phyloP scores from a whole-genome alignment of 2,329 filamentous ascomycete species.

The Penicillium sp. region DNA sequence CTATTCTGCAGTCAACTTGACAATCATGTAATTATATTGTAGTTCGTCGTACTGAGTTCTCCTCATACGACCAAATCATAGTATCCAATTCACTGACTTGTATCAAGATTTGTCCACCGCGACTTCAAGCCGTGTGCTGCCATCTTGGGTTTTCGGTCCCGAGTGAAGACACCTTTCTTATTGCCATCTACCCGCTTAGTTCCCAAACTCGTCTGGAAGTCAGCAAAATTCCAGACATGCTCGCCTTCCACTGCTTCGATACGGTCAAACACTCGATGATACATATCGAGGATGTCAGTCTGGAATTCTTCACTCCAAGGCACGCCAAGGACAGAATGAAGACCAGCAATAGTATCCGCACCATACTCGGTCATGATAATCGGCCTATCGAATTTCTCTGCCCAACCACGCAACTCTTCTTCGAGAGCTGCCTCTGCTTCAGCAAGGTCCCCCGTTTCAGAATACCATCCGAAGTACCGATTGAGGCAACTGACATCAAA shows the following conservation, averaged over 20 bases:
- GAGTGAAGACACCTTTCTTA: constrained; percentile 5
- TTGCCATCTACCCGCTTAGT: not conserved
- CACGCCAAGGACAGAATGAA: constrained; percentile 26
- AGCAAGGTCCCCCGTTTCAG: constrained; percentile 22
- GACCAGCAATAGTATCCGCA: constrained; percentile 28
- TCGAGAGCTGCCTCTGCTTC: constrained; percentile 24
- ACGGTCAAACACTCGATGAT: constrained; percentile 31
- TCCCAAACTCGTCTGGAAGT: constrained; percentile 2
- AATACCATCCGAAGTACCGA: constrained; percentile 33
- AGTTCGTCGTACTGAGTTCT: not conserved
- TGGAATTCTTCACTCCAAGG: constrained; percentile 35
- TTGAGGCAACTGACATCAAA: constrained; percentile 33
- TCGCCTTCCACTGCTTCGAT: constrained; percentile 30
- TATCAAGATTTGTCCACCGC: not conserved
- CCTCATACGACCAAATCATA: too few relatives aligned
- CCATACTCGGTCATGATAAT: constrained; percentile 35
- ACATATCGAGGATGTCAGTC: constrained; percentile 26
- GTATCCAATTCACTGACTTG: not conserved
- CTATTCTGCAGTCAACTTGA: not conserved
- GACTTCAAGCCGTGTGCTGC: not conserved
- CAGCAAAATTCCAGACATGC: constrained; percentile 12
- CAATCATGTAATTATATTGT: not conserved
- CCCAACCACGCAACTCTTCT: constrained; percentile 25
- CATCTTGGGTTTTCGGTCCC: constrained; percentile 3
- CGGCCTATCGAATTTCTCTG: constrained; percentile 27